These are phyloP conservation scores for Pseudonectria buxi DNA, from an alignment of 2,329 filamentous ascomycete genomes.

Conservation along the genomic window DNA sequence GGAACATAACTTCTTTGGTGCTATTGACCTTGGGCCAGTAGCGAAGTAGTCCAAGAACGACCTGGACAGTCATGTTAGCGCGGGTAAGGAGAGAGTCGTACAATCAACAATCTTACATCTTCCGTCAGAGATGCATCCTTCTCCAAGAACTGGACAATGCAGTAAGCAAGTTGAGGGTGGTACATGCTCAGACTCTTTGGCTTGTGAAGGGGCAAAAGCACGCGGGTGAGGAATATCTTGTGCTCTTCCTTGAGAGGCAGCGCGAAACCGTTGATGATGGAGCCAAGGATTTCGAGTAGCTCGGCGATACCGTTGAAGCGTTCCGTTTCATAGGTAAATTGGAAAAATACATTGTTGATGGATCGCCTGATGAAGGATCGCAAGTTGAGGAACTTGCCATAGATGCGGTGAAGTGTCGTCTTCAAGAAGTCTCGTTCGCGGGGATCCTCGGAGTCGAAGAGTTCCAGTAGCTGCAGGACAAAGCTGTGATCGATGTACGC, in stretches of 20 bases:
- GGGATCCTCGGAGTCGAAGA: constrained; percentile 97
- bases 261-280: constrained; percentile 98
- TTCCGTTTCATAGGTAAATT: constrained; percentile 98
- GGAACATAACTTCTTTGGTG: constrained; percentile 99
- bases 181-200: constrained; percentile 99
- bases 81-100: not conserved
- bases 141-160: constrained; percentile 96
- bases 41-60: constrained; percentile 85
- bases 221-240: constrained; percentile 92
- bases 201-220: constrained; percentile 91
- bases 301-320: constrained; percentile 98
- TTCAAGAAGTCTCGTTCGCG: constrained; percentile 96
- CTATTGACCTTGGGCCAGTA: constrained; percentile 99
- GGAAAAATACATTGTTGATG: constrained; percentile 99
- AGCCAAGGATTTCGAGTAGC: constrained; percentile 90
- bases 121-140: constrained; percentile 96
- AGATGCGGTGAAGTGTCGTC: constrained; percentile 95
- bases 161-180: constrained; percentile 95
- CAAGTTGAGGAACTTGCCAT: constrained; percentile 97
- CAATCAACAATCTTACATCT: constrained; percentile 57
- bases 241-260: constrained; percentile 96
- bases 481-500: constrained; percentile 98
- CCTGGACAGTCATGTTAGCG: constrained; percentile 42
- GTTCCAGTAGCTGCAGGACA: constrained; percentile 89
- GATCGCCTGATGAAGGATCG: constrained; percentile 95